Percentiles rank a stretch among this genome's conserved stretches.
These are phyloP conservation scores for Volvariella volvacea DNA, from an alignment of 1,284 basidiomycete species.

Conservation along the genomic window DNA sequence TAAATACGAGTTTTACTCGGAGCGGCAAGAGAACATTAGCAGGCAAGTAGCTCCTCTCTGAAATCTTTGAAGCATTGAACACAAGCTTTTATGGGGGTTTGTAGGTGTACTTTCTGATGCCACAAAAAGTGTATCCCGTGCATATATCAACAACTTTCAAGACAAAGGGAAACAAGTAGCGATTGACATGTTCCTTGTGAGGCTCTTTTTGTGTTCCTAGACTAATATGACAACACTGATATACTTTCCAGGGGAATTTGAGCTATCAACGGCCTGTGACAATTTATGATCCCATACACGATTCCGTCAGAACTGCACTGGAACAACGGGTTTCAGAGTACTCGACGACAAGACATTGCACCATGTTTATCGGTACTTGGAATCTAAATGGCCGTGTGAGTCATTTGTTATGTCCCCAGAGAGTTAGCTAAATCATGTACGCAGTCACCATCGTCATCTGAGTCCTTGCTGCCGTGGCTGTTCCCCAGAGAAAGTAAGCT, in stretches of 20 bases:
- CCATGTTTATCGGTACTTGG: slow-evolving; percentile 89
- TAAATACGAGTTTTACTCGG: slow-evolving; percentile 94
- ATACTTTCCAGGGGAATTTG: slow-evolving; percentile 71
- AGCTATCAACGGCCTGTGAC: slow-evolving; percentile 83
- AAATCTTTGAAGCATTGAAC: neutral
- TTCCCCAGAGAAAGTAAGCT: slow-evolving; percentile 72
- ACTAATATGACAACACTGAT: neutral
- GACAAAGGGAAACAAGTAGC: slow-evolving; percentile 93
- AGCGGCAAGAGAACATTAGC: slow-evolving; percentile 91
- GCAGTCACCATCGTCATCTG: slow-evolving; percentile 61
- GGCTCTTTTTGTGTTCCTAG: slow-evolving; percentile 15
- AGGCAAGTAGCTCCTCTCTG: slow-evolving; percentile 32
- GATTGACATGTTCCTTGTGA: slow-evolving; percentile 90
- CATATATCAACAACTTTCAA: slow-evolving; percentile 98
- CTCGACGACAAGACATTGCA: slow-evolving; percentile 69
- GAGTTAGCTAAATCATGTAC: slow-evolving; percentile 13
- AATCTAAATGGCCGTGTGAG: slow-evolving; percentile 86
- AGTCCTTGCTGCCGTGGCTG: slow-evolving; percentile 86
- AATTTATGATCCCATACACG: slow-evolving; percentile 92
- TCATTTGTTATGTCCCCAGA: slow-evolving; percentile 8
- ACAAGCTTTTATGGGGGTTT: slow-evolving; percentile 3
- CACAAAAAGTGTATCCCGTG: slow-evolving; percentile 90
- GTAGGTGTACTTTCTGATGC: slow-evolving; percentile 87
- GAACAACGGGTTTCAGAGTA: slow-evolving; percentile 78
- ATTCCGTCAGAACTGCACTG: slow-evolving; percentile 71